Evolutionary conservation across 371 early-diverging fungal genomes (phyloP), one percentile per base, ranked within the genome.

Genomic region (Chytridiales sp.): DNA sequence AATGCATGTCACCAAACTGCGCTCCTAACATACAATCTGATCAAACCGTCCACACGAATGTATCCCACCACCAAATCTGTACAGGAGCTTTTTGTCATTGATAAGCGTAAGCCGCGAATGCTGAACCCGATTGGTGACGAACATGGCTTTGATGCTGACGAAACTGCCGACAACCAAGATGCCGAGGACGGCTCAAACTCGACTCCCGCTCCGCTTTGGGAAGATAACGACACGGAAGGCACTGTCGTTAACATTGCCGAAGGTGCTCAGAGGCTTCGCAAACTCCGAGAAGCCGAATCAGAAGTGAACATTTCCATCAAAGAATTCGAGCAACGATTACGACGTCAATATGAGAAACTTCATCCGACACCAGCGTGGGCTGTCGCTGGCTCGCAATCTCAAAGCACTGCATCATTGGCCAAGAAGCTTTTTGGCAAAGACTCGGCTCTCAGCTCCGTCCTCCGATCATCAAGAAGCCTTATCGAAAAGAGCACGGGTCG

Each of bases 351-450:
- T 67, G 77, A 86, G 54, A 89, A 90, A 64, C 86, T 94, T 27
- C 79, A 93, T 59, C 93, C 94, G n/a, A 85, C 82, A 4, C 94
- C 96, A 0, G 76, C 76, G 44, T 95, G 96, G 96, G 93, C 95
- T 26, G 52, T 56, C 31, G 36, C 41, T 31, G 41, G 49, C 24
- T 47, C 54, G 27, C 70, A 59, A 46, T n/a, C n/a, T n/a, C n/a
- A n/a, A n/a, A n/a, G n/a, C n/a, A n/a, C n/a, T n/a, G n/a, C n/a
- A n/a, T n/a, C n/a, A n/a, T n/a, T n/a, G n/a, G 38, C 36, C 47
- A 54, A 56, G 55, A 53, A 50, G 42, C 66, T 53, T 5, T 30
- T 53, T 31, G 43, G 32, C 32, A 26, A 67, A 35, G 60, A 59
- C 29, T 46, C 59, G 32, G n/a, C 49, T 9, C 34, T 61, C 24